Evolutionary conservation across 306 rosid species (phyloP), one percentile per base, ranked within the genome.

Genomic region (Lupinus albus): DNA sequence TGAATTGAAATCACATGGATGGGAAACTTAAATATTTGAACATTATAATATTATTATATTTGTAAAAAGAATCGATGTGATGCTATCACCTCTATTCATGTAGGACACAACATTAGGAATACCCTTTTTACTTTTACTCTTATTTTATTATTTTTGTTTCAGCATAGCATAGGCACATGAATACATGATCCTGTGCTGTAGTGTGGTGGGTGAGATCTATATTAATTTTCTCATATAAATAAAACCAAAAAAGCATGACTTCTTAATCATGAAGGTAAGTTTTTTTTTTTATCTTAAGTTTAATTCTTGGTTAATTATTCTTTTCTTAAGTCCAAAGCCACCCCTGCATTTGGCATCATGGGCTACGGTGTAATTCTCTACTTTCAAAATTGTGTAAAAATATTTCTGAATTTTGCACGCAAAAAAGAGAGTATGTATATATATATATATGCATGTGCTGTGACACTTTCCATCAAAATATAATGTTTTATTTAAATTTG

Each of bases 61-160:
- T 39, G 55, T 58, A 55, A 16, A 49, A 58, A 47, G 60, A 56
- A 62, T 57, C 67, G 70, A 74, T 69, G 82, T 72, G 82, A 44
- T 8, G 36, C 32, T 54, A 30, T 6, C 10, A 8, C 17, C 42
- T 1, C 63, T 32, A 41, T 10, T 39, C 74, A 5, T 47, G 35
- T 48, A 25, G 30, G 30, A 25, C 30, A 25, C 30, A 70, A 44
- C 56, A 73, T 38, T 17, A 12, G 49, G 13, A 73, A 44, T 38
- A 74, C 17, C 51, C 9, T 30, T 12, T 28, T 41, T 14, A 8
- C 51, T 17, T 38, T 46, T 46, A 6, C 11, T 12, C 30, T 3
- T 11, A 11, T 11, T 50, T 16, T 49, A 7, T 10, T 11, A 3
- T 33, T 32, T 48, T 25, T 15, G 47, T 9, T 48, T 50, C 1